A percentile compares a stretch with the other conserved stretches of the same genome.
Evolutionary conservation across 169 alveolate genomes (phyloP).

Genomic region (Perkinsus marinus): DNA sequence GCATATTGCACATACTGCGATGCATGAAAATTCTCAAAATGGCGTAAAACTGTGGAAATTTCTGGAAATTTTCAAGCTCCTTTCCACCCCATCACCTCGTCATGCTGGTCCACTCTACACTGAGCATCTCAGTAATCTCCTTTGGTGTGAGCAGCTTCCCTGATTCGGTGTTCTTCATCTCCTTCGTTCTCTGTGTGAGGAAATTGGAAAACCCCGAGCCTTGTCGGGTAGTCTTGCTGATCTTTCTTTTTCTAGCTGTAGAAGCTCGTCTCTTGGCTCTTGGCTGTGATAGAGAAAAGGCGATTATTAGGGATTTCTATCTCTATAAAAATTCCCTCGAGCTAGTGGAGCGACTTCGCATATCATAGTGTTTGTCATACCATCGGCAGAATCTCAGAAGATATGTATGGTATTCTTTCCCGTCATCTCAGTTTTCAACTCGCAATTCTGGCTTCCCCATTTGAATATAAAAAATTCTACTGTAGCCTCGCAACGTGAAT

Average conservation of each 20-base stretch:
- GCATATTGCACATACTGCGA: too few species aligned
- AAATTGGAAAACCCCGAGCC: neutral
- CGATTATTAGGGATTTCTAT: too few species aligned
- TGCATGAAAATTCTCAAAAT: too few species aligned
- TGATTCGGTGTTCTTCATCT: neutral
- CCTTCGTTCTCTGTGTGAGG: neutral
- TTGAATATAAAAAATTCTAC: too few species aligned
- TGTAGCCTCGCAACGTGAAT: too few species aligned
- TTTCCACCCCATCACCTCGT: neutral
- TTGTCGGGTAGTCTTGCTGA: neutral
- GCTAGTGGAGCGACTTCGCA: too few species aligned
- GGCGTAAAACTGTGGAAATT: neutral
- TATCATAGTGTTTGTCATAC: too few species aligned
- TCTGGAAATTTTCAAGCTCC: neutral
- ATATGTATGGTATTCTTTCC: too few species aligned
- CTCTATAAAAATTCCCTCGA: too few species aligned
- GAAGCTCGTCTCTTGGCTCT: neutral
- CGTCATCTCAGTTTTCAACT: too few species aligned
- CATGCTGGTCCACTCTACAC: neutral
- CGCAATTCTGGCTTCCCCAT: too few species aligned
- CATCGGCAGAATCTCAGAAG: too few species aligned
- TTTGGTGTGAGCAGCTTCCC: neutral
- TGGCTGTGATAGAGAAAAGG: neutral
- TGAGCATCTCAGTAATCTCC: neutral
- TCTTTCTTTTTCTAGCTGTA: neutral